Evolutionary conservation across 73 alveolate genomes (phyloP), one percentile per base, ranked within the genome.

Genomic region (Durusdinium trenchii): DNA sequence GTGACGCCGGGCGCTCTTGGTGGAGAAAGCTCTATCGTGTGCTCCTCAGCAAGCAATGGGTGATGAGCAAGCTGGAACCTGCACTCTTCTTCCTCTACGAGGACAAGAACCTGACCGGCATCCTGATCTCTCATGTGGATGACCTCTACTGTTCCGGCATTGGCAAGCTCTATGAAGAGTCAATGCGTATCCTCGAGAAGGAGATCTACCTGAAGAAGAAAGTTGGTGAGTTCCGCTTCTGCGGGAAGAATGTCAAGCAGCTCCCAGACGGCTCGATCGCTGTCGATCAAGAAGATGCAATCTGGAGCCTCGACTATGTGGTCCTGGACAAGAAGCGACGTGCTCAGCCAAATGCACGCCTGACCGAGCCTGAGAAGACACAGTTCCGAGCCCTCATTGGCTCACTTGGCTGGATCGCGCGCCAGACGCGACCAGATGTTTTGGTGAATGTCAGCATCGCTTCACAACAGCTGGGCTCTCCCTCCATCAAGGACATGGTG

Each of bases 1-100:
- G 67, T 0, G 98, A 71, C 42, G 98, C 98, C 3, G 92, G 92
- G 0, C 47, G 98, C 12, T 32, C 81, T 20, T 93, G 98, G 98
- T 73, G 98, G 98, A 48, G 61, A 35, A 69, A 92, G 47, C 81
- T 92, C 16, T 50, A 16, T 48, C 1, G 0, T 4, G 30, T 61
- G 23, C 43, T 92, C 23, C 35, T 43, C 38, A 38, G 20, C 26
- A 32, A 42, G 6, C 81, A 81, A 1, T 92, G 98, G 98, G 42
- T 61, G 42, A 69, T 69, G 91, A 23, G 47, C 0, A 0, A 38
- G 10, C 18, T 93, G 10, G 98, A 93, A 64, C 43, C 89, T 0
- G 98, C 98, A 0, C 79, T 93, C 42, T 73, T 93, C 83, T 4
- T 69, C 43, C 30, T 93, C 32, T 43, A 2, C 6, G 94, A 51